phyloP scores from a whole-genome alignment of 305 asterid genomes.

The Fraxinus xanthoxyloides region DNA sequence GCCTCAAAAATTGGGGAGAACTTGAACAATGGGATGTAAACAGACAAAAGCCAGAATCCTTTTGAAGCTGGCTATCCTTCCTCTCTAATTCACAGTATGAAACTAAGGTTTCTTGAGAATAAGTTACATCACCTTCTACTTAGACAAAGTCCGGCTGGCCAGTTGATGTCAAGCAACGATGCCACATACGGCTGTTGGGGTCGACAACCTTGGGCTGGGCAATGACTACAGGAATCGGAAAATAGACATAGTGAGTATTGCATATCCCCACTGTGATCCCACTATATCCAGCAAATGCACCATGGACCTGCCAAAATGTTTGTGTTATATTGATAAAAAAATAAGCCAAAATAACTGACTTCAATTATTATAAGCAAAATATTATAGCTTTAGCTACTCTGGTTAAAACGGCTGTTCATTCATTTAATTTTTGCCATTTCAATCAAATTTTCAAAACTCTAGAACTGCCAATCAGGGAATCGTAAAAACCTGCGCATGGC shows the following conservation, averaged over 20 bases:
- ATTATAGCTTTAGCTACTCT: neutral
- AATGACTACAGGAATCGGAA: constrained; percentile 89
- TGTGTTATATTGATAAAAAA: neutral
- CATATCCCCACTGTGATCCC: constrained; percentile 95
- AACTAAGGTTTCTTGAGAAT: constrained; percentile 9
- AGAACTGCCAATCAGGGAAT: neutral
- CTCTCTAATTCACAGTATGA: constrained; percentile 26
- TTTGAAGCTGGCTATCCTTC: constrained; percentile 18
- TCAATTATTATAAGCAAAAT: neutral
- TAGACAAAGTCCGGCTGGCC: constrained; percentile 91
- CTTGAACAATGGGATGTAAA: neutral
- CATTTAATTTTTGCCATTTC: neutral
- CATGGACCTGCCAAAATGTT: constrained; percentile 69
- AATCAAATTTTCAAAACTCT: neutral
- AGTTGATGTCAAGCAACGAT: constrained; percentile 95
- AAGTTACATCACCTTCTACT: constrained; percentile 13
- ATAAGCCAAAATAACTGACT: neutral
- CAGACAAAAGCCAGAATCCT: neutral
- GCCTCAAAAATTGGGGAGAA: constrained; percentile 9
- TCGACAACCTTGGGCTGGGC: constrained; percentile 63
- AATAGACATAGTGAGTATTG: constrained; percentile 86
- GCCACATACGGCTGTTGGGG: constrained; percentile 98
- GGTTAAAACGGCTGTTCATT: neutral
- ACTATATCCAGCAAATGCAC: constrained; percentile 95
- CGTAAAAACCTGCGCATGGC: neutral